These are phyloP conservation scores for Cucurbita maxima DNA, from an alignment of 306 rosid genomes.

Conservation along the genomic window DNA sequence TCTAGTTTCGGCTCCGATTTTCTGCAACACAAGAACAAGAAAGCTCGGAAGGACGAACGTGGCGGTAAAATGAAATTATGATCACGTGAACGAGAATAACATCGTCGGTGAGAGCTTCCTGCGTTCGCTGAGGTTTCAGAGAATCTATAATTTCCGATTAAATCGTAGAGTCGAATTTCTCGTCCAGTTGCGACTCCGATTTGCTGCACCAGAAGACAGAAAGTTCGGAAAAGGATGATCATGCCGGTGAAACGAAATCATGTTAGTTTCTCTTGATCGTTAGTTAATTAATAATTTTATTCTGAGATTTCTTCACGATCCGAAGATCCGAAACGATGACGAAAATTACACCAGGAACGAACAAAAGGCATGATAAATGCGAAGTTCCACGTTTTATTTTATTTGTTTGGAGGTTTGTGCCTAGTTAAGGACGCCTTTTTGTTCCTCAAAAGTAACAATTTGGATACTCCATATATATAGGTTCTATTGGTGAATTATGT, in stretches of 20 bases:
- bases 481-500: background rate
- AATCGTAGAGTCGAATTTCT: conserved; percentile 23
- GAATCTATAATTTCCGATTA: conserved; percentile 13
- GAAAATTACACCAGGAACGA: background rate
- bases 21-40: conserved; percentile 17
- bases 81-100: background rate
- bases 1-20: conserved; percentile 7
- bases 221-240: conserved; percentile 19
- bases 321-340: background rate
- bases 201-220: conserved; percentile 15
- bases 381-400: background rate
- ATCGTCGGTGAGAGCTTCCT: conserved; percentile 14
- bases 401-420: background rate
- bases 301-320: background rate
- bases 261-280: background rate
- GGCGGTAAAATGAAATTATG: background rate
- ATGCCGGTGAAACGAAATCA: background rate
- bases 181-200: conserved; percentile 4
- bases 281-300: background rate
- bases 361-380: background rate
- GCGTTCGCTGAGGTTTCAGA: background rate
- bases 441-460: background rate
- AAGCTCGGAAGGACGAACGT: conserved; percentile 20
- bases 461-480: background rate
- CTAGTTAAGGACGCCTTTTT: background rate